Conservation (phyloP, 140 eudicot genomes). For the Bidens hawaiensis region DNA sequence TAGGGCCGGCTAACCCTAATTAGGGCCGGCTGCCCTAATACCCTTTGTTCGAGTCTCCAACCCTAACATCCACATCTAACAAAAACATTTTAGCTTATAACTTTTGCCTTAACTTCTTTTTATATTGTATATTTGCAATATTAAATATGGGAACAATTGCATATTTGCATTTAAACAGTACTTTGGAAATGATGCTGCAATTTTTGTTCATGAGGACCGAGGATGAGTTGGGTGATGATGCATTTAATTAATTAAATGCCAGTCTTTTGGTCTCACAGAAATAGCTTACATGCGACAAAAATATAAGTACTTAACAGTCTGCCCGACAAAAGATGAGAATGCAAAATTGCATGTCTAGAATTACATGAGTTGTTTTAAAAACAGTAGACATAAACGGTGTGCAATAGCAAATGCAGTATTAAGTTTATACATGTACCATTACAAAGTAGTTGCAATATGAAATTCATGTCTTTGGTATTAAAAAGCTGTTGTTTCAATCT, state of each 20-base stretch:
- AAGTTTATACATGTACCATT: background rate
- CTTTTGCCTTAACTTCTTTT: background rate
- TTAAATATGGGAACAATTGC: background rate
- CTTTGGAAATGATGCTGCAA: conserved; percentile 3
- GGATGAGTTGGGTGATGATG: conserved; percentile 3
- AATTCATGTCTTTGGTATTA: background rate
- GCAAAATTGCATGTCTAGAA: background rate
- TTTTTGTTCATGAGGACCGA: conserved; percentile 12
- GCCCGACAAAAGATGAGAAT: background rate
- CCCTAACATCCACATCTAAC: no score
- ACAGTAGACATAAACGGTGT: background rate
- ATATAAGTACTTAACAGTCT: background rate
- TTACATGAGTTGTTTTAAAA: background rate
- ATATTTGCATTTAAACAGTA: background rate
- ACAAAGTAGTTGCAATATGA: background rate
- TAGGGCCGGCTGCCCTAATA: no score
- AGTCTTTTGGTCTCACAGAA: background rate
- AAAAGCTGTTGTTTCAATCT: no score
- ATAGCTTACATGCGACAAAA: background rate
- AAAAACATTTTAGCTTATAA: no score
- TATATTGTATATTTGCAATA: no score
- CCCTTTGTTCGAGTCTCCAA: no score
- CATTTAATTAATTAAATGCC: background rate
- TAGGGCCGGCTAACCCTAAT: no score
- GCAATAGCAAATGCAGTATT: background rate